Conservation (phyloP, 164 flowering plant species). For the Chimonanthus salicifolius region DNA sequence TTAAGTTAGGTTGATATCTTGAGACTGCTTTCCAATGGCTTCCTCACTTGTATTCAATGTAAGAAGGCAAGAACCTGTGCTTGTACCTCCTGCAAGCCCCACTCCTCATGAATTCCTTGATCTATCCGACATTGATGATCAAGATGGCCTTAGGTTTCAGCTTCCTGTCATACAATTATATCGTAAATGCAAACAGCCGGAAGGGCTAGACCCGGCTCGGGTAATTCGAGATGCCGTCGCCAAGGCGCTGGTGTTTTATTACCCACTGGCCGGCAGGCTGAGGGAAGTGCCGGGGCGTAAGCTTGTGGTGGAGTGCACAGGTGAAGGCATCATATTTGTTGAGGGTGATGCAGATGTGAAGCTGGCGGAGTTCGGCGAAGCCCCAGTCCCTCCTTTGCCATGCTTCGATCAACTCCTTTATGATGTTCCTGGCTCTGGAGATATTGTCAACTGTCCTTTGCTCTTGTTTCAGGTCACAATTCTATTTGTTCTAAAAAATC, state of each 20-base stretch:
- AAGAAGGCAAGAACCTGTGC: background rate
- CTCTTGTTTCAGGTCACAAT: conserved; percentile 20
- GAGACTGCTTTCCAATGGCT: no score
- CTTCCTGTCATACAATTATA: conserved; percentile 23
- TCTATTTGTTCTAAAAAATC: no score
- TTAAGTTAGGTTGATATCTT: no score
- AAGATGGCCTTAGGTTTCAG: conserved; percentile 26
- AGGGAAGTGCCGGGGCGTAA: conserved; percentile 18
- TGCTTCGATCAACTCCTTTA: conserved; percentile 32
- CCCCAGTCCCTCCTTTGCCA: conserved; percentile 43
- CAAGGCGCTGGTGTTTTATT: conserved; percentile 28
- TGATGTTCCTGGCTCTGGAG: conserved; percentile 38
- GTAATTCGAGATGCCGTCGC: conserved; percentile 23
- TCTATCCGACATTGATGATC: conserved; percentile 36
- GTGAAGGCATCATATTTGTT: conserved; percentile 23
- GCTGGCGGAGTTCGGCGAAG: conserved; percentile 28
- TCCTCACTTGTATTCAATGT: conserved; percentile 2
- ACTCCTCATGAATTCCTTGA: conserved; percentile 26
- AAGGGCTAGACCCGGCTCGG: conserved; percentile 19
- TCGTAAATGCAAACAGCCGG: background rate
- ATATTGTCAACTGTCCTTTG: conserved; percentile 19
- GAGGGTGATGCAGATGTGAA: conserved; percentile 23
- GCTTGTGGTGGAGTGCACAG: conserved; percentile 24
- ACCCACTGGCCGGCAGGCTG: conserved; percentile 31
- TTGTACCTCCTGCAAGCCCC: conserved; percentile 21